A percentile compares a stretch with the other conserved stretches of the same genome.
Conservation (phyloP, 148 eudicot genomes). For the Silene uniflora region DNA sequence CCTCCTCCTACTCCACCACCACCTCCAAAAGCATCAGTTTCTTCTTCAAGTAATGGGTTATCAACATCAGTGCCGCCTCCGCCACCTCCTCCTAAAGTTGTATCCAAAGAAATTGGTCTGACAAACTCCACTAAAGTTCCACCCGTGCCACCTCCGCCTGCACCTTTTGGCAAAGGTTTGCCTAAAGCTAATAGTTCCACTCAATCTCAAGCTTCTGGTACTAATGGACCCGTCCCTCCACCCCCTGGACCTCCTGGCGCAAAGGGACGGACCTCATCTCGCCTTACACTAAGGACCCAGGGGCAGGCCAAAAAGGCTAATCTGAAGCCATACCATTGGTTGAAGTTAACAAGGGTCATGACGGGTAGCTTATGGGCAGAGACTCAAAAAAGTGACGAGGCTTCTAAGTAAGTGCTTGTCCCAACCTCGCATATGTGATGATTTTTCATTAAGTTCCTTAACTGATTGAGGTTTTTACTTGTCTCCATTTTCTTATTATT, state of each 20-base stretch:
- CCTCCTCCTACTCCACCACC: slow-evolving; percentile 34
- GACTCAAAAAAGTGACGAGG: slow-evolving; percentile 72
- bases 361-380: slow-evolving; percentile 97
- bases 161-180: slow-evolving; percentile 38
- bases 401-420: slow-evolving; percentile 51
- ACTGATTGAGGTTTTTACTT: background rate
- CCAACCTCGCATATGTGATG: background rate
- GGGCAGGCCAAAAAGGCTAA: slow-evolving; percentile 46
- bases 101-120: slow-evolving; percentile 6
- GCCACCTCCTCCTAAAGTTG: slow-evolving; percentile 40
- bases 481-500: background rate
- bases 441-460: slow-evolving; percentile 1
- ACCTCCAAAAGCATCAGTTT: slow-evolving; percentile 19
- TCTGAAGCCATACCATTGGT: slow-evolving; percentile 85
- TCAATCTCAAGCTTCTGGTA: slow-evolving; percentile 32
- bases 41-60: slow-evolving; percentile 17
- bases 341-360: slow-evolving; percentile 72
- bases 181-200: slow-evolving; percentile 31
- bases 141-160: slow-evolving; percentile 62
- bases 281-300: slow-evolving; percentile 37
- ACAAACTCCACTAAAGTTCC: slow-evolving; percentile 39
- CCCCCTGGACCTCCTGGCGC: slow-evolving; percentile 55
- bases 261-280: slow-evolving; percentile 44
- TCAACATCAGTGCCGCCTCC: slow-evolving; percentile 42
- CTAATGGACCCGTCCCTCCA: slow-evolving; percentile 53